These are phyloP conservation scores for Viola odorata DNA, from an alignment of 345 rosid species.

Conservation along the genomic window DNA sequence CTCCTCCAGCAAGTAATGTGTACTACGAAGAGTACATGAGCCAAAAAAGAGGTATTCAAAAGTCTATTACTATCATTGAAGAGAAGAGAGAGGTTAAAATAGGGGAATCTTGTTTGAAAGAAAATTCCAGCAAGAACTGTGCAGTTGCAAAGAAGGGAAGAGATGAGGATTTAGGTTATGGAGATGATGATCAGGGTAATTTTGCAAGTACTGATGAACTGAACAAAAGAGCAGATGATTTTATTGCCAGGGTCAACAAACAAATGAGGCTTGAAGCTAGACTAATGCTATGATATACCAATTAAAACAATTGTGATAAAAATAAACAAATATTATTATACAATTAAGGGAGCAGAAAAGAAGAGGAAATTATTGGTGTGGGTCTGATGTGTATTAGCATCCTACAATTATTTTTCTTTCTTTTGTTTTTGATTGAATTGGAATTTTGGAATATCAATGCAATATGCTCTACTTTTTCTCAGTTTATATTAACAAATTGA, in stretches of 20 bases:
- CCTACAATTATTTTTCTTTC: too few relatives aligned
- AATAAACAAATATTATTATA: too few relatives aligned
- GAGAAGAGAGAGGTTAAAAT: constrained; percentile 11
- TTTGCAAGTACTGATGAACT: constrained; percentile 38
- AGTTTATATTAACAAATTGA: too few relatives aligned
- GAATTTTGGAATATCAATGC: too few relatives aligned
- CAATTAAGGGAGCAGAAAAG: too few relatives aligned
- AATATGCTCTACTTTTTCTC: too few relatives aligned
- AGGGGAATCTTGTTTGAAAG: constrained; percentile 10
- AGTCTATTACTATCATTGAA: background rate
- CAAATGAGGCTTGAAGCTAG: constrained; percentile 48
- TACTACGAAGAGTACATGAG: constrained; percentile 33
- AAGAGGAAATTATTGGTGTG: too few relatives aligned
- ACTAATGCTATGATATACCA: constrained; percentile 1
- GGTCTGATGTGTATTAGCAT: too few relatives aligned
- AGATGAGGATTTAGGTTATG: constrained; percentile 3
- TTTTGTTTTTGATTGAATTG: too few relatives aligned
- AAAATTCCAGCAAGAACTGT: constrained; percentile 10
- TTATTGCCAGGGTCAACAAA: constrained; percentile 58
- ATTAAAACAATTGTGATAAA: background rate
- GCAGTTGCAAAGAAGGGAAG: constrained; percentile 11
- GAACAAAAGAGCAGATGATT: constrained; percentile 62
- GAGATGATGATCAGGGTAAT: constrained; percentile 9
- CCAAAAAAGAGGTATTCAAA: constrained; percentile 17
- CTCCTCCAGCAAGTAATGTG: constrained; percentile 18